Conservation (phyloP, 495 filamentous ascomycete species). For the Penicillium taxi region DNA sequence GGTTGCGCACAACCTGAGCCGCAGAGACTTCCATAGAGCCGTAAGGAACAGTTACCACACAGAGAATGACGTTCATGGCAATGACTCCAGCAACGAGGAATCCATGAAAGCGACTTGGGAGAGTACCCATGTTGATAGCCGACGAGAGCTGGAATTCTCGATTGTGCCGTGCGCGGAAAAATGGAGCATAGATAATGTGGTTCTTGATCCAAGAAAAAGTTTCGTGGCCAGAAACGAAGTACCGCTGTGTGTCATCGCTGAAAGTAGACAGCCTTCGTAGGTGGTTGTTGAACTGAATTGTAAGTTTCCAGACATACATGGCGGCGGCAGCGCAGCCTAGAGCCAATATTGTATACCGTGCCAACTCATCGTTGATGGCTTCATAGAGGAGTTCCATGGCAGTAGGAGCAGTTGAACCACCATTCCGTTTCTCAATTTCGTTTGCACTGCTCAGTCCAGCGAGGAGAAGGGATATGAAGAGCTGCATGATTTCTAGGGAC, state of each 20-base stretch:
- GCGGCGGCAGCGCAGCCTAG: conserved; percentile 45
- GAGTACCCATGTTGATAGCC: conserved; percentile 72
- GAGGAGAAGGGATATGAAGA: conserved; percentile 19
- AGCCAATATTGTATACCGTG: conserved; percentile 34
- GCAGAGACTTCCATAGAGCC: conserved; percentile 27
- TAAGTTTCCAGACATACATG: conserved; percentile 46
- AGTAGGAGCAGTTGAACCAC: conserved; percentile 8
- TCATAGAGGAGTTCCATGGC: conserved; percentile 21
- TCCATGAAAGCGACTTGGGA: conserved; percentile 77
- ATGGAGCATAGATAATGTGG: conserved; percentile 74
- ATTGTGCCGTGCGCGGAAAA: conserved; percentile 77
- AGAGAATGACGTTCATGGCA: conserved; percentile 68
- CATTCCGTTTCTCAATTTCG: conserved; percentile 25
- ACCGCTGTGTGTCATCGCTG: conserved; percentile 60
- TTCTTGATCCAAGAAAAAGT: conserved; percentile 63
- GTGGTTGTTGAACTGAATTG: conserved; percentile 47
- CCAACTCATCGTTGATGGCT: conserved; percentile 31
- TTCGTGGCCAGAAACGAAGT: conserved; percentile 41
- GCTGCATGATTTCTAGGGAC: conserved; percentile 10
- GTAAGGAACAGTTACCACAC: conserved; percentile 64
- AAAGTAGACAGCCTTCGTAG: conserved; percentile 70
- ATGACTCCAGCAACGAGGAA: conserved; percentile 65
- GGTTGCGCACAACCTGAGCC: conserved; percentile 56
- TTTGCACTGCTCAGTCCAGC: conserved; percentile 23
- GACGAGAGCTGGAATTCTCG: conserved; percentile 71